Evolutionary conservation across 768 basidiomycete genomes (phyloP).

Genomic region (Leucogyrophana mollusca): DNA sequence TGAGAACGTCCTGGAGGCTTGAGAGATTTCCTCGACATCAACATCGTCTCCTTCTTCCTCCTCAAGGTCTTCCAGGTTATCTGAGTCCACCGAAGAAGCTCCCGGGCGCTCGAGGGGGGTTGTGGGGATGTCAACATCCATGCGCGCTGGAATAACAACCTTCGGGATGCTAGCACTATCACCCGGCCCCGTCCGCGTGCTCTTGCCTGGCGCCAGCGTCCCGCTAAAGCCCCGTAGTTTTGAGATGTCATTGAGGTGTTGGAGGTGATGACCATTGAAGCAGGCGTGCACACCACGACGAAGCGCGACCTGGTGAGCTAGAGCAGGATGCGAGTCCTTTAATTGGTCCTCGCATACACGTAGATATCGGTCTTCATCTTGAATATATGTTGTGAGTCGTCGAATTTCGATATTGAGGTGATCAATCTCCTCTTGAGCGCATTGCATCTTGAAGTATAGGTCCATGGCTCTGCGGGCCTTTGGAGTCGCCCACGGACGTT

Average conservation of each 20-base stretch:
- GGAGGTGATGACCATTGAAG: neutral
- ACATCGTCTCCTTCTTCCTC: neutral
- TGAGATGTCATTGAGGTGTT: neutral
- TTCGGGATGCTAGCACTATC: neutral
- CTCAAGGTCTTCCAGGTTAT: neutral
- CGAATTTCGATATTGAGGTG: conserved; percentile 15
- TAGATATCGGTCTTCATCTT: conserved; percentile 8
- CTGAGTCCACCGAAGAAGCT: neutral
- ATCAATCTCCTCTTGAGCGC: conserved; percentile 18
- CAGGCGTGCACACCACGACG: too few species aligned
- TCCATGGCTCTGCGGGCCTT: conserved; percentile 8
- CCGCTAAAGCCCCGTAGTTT: neutral
- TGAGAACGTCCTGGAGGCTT: too few species aligned
- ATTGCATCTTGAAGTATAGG: too few species aligned
- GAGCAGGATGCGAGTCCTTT: neutral
- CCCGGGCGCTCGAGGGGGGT: neutral
- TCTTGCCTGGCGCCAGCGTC: neutral
- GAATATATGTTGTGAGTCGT: conserved; percentile 8
- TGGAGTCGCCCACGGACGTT: conserved; percentile 14
- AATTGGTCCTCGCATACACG: neutral
- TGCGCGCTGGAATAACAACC: neutral
- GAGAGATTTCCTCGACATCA: too few species aligned
- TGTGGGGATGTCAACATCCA: neutral
- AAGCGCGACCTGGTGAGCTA: conserved; percentile 10
- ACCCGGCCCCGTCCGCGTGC: neutral